Evolutionary conservation across 108 stramenopile species (phyloP), one percentile per base, ranked within the genome.

Genomic region (Pseudonitzschia pungens): DNA sequence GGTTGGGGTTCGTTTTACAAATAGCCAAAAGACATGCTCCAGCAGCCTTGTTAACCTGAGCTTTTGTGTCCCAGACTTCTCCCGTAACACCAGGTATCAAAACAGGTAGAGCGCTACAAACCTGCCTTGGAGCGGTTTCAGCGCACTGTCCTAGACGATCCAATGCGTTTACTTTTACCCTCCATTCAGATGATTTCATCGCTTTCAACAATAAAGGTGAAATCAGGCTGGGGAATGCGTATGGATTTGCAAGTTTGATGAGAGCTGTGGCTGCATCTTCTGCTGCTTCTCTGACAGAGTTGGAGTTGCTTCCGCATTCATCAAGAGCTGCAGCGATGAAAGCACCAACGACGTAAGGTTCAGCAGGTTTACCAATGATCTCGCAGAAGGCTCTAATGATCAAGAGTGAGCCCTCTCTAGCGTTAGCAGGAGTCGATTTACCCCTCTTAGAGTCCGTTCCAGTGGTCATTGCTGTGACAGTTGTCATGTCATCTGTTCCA

Each of bases 31-130:
- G 77, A 14, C 89, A 73, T 11, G 73, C 65, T n/a, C 70, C 68
- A n/a, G 96, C 93, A 18, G 89, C 81, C 83, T 97, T 96, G 66
- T 86, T 89, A 41, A 96, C 97, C 71, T 97, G 93, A 36, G 89
- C 84, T 72, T 98, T 98, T 57, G 97, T 95, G 73, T 98, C 97
- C 88, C 92, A 96, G 40, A 97, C 93, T 80, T 92, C 84, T 20
- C 71, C 72, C 0, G 91, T 93, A 3, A 97, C 73, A 28, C 79
- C 84, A 16, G 97, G 97, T 55, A 98, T 90, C 45, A 98, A 75
- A 65, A 85, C 86, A n/a, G 93, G 94, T 32, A 97, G 79, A 29
- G 93, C 69, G 50, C 77, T 76, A 42, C 81, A 85, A 16, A 91
- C 83, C 50, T 89, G 87, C 16, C 42, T 22, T 0, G 94, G 89